Base-by-base conservation (phyloP, 2,329 filamentous ascomycete genomes). In the Metarhizium anisopliae region DNA sequence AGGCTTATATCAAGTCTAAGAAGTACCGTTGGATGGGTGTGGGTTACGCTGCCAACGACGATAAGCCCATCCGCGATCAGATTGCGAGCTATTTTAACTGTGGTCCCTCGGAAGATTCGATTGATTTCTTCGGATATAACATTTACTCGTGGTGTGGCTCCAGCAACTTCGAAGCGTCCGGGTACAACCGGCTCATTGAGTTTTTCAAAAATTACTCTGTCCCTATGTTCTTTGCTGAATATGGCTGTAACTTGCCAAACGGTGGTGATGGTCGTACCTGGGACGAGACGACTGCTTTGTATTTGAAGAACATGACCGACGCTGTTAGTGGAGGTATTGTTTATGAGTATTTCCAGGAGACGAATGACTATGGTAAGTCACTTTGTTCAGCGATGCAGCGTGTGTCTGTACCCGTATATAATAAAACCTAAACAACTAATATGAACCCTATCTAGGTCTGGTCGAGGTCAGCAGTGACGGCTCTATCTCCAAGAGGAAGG, bases 61-160 rank as follows among this genome's bases (percentile, higher is more conserved):
- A 96, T 72, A 81, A 85, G 47, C 80, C 83, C 25, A 95, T 96
- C 64, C 89, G 94, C 72, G 80, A 80, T 61, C 78, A 90, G 66
- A 84, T 97, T 68, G 89, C 90, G 63, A 77, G 90, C 70, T 99
- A 95, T 82, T 96, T 99, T 77, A 92, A 96, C 81, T 99, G 94
- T 68, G 90, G 92, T 59, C 56, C 68, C 3, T 71, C 83, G 59
- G 68, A 78, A 47, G 75, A 77, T 10, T 67, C 87, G 58, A 95
- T 97, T 62, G 94, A 99, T 75, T 97, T 95, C 80, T 99, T 92
- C 89, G 94, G 94, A 57, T 97, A 97, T 86, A 99, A 99, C 81
- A 96, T 97, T 76, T 99, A 99, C 82, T 95, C 92, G 54, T 99
- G 94, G 94, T 99, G 94, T 72, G 94, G 93, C 63, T 72, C 91